Conservation (phyloP, 306 rosid species). For the Dalbergia cultrata region DNA sequence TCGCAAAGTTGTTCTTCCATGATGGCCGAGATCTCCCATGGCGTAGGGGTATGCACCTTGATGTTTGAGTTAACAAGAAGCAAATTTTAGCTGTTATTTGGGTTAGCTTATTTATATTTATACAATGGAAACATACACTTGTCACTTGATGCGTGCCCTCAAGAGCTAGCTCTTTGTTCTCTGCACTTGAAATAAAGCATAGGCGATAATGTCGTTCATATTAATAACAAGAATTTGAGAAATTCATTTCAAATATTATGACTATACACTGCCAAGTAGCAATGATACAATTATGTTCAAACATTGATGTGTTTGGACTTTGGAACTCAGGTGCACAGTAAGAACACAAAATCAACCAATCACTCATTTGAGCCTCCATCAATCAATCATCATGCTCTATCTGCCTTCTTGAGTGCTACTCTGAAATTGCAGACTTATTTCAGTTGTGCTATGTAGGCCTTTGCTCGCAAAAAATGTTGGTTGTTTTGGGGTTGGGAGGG, state of each 20-base stretch:
- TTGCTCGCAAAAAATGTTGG: conserved; percentile 46
- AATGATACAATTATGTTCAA: not conserved
- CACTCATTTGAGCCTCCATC: not conserved
- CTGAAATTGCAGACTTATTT: not conserved
- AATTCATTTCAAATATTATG: not conserved
- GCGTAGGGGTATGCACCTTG: too few relatives aligned
- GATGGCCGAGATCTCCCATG: too few relatives aligned
- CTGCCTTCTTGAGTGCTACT: conserved; percentile 28
- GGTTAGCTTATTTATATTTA: too few relatives aligned
- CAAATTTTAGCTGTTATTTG: too few relatives aligned
- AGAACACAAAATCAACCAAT: not conserved
- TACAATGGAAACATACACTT: too few relatives aligned
- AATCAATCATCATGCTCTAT: not conserved
- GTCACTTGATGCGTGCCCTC: too few relatives aligned
- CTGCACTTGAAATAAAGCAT: not conserved
- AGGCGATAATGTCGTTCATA: not conserved
- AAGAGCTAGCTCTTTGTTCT: too few relatives aligned
- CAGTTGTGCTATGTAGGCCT: conserved; percentile 6
- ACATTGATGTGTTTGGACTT: not conserved
- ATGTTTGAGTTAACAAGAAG: too few relatives aligned
- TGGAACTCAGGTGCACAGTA: not conserved
- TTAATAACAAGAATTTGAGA: not conserved
- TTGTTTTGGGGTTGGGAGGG: conserved; percentile 50
- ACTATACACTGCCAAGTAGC: too few relatives aligned
- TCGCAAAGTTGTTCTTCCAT: too few relatives aligned